Evolutionary conservation across 495 filamentous ascomycete genomes (phyloP).

Genomic region (Neurospora sp.): DNA sequence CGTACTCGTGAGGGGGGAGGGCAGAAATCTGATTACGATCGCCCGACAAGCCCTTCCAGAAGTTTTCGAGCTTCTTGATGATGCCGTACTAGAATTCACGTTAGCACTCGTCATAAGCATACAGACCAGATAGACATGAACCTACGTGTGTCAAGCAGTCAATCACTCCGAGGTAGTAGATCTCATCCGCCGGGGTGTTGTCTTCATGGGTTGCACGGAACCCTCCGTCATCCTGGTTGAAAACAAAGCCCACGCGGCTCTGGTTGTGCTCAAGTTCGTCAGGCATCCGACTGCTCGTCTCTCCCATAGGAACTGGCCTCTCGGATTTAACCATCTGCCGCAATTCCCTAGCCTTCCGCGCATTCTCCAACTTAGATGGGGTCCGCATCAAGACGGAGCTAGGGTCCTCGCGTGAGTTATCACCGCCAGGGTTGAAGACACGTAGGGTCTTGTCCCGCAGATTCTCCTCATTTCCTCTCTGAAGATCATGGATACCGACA

Average conservation of each 20-base stretch:
- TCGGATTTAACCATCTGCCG: conserved; percentile 87
- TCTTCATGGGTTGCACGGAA: conserved; percentile 90
- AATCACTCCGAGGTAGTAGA: conserved; percentile 97
- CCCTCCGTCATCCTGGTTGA: conserved; percentile 90
- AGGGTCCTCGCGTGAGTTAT: conserved; percentile 44
- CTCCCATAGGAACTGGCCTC: conserved; percentile 81
- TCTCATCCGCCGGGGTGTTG: conserved; percentile 73
- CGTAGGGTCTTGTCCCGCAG: conserved; percentile 89
- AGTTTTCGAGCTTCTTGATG: conserved; percentile 81
- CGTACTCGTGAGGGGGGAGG: conserved; percentile 84
- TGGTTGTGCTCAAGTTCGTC: conserved; percentile 65
- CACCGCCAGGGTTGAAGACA: conserved; percentile 88
- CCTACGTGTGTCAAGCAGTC: conserved; percentile 93
- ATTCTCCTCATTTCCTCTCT: conserved; percentile 87
- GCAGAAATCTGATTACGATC: conserved; percentile 82
- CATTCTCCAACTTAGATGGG: conserved; percentile 87
- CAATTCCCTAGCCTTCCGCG: conserved; percentile 83
- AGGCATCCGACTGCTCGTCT: conserved; percentile 76
- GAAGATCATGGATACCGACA: conserved; percentile 85
- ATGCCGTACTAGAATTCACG: conserved; percentile 59
- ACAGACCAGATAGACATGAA: conserved; percentile 5
- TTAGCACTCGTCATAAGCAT: conserved; percentile 20
- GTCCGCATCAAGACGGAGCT: conserved; percentile 70
- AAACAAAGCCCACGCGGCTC: conserved; percentile 47
- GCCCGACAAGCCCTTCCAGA: conserved; percentile 82